Evolutionary conservation across 2,329 filamentous ascomycete genomes (phyloP), one percentile per base, ranked within the genome.

Genomic region (Fusarium nelsonii): DNA sequence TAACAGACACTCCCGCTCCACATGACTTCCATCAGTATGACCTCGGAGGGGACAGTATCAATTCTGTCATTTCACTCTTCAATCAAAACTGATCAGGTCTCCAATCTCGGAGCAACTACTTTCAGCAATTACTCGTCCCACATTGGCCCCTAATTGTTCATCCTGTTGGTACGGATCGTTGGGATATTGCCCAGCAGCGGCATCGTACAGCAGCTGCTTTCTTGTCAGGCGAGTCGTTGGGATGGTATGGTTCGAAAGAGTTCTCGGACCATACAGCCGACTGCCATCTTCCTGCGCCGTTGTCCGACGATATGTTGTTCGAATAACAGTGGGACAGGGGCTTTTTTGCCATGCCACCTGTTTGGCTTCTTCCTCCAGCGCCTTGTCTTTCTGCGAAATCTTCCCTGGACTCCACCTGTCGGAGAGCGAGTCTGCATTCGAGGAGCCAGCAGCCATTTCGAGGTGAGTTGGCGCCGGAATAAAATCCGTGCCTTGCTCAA

Each of bases 401-500:
- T 71, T 74, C 1, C 45, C 23, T 0, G 66, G 72, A 34, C 61
- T 71, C 72, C 72, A 74, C 49, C n/a, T 48, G 2, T 51, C 52
- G 3, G 64, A 66, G 6, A 66, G 23, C 8, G 70, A 57, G 14
- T 58, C 57, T 16, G 45, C 55, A 1, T 40, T 39, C 12, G 52
- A 37, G 1, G 65, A 44, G 10, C 26, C 11, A 5, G 41, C n/a
- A 9, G 23, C 28, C 11, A 50, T 54, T 37, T 63, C 54, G 10
- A 62, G 48, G 5, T 7, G 18, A 1, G 44, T 12, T 12, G 20
- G 28, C 9, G 36, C 14, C 6, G 32, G n/a, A 18, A 37, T 2
- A 34, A 30, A 11, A 30, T 9, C 30, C 30, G 18, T 18, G 14
- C 34, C 10, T 26, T 40, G 3, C 16, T 16, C 16, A 39, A n/a